Percentiles rank a stretch among this genome's conserved stretches.
Conservation (phyloP, 352 stramenopile genomes). For the Pythium diclinum region DNA sequence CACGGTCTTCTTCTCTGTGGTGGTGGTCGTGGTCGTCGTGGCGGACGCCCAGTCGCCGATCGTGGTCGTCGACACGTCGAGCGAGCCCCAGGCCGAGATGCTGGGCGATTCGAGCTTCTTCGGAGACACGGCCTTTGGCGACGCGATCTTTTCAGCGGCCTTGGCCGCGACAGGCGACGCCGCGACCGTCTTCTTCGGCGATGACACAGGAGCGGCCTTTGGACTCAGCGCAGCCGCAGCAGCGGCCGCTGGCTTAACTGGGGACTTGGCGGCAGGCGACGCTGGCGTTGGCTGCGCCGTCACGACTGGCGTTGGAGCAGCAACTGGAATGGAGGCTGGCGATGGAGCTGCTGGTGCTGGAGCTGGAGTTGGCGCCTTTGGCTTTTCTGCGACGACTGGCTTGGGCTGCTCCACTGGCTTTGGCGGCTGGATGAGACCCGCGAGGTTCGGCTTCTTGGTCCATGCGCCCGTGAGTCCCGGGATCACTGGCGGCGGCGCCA, state of each 20-base stretch:
- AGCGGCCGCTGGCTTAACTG: not conserved
- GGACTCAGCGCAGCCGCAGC: slow-evolving; percentile 7
- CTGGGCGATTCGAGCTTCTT: slow-evolving; percentile 47
- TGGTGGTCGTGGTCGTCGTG: slow-evolving; percentile 28
- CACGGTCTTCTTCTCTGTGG: slow-evolving; percentile 45
- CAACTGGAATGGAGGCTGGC: not conserved
- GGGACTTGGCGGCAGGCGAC: slow-evolving; percentile 3
- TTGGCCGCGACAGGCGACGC: slow-evolving; percentile 17
- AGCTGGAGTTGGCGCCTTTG: not conserved
- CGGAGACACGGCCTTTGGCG: slow-evolving; percentile 20
- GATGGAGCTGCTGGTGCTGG: not conserved
- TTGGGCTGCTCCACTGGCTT: slow-evolving; percentile 25
- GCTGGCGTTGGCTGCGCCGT: slow-evolving; percentile 4
- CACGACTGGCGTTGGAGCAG: slow-evolving; percentile 3
- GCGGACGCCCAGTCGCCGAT: slow-evolving; percentile 65
- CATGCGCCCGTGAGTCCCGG: slow-evolving; percentile 28
- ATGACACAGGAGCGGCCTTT: slow-evolving; percentile 10
- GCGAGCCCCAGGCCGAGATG: slow-evolving; percentile 58
- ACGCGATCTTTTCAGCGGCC: slow-evolving; percentile 22
- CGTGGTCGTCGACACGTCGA: slow-evolving; percentile 60
- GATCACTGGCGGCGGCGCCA: slow-evolving; percentile 29
- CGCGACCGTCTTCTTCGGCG: slow-evolving; percentile 22
- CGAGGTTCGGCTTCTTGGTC: slow-evolving; percentile 32
- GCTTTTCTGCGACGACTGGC: slow-evolving; percentile 16
- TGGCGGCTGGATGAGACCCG: slow-evolving; percentile 17